phyloP scores from a whole-genome alignment of 441 rosid species.

The Metrosideros polymorpha region DNA sequence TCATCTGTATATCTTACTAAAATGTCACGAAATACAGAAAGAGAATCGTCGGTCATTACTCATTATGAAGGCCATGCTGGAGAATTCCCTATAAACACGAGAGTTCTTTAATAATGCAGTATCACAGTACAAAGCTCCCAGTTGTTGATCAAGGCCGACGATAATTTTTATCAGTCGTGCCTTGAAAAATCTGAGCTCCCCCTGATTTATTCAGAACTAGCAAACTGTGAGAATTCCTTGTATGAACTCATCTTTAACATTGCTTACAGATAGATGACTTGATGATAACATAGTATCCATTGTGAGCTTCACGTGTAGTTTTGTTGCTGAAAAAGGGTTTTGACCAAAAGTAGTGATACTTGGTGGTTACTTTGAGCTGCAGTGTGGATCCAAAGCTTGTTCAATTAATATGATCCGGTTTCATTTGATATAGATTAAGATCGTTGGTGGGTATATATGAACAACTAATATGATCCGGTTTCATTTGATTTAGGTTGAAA shows the following conservation, averaged over 20 bases:
- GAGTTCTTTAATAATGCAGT: neutral
- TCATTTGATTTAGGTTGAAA: neutral
- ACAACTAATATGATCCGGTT: neutral
- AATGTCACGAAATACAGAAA: neutral
- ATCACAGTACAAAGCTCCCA: neutral
- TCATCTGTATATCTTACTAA: neutral
- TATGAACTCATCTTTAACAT: neutral
- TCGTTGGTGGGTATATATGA: neutral
- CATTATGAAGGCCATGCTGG: neutral
- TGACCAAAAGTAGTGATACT: neutral
- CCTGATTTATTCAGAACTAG: neutral
- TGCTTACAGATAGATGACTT: neutral
- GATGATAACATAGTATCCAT: neutral
- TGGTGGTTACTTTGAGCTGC: neutral
- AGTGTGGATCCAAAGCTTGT: neutral
- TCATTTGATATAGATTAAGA: neutral
- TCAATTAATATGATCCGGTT: neutral
- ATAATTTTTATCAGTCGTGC: neutral
- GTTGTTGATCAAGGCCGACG: neutral
- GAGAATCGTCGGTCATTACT: neutral
- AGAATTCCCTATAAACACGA: neutral
- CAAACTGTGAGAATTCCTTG: neutral
- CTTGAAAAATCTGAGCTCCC: neutral
- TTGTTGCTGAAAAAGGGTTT: neutral
- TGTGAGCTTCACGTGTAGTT: neutral